phyloP scores from a whole-genome alignment of 2,329 filamentous ascomycete genomes.

The Diaporthe eres region DNA sequence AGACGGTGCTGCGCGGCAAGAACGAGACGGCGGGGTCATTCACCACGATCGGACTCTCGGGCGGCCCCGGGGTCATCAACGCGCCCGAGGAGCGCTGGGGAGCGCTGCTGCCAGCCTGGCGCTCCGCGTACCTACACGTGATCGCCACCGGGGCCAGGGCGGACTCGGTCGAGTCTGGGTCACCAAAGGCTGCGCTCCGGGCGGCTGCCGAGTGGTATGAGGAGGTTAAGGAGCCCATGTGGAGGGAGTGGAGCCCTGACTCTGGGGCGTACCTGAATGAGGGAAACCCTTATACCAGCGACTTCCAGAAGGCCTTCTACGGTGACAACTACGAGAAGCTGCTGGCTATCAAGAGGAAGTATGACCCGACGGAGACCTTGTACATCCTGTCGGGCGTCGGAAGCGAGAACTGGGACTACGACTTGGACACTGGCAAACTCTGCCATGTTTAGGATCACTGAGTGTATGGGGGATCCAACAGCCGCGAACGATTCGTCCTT shows the following conservation, averaged over 20 bases:
- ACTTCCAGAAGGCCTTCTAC: conserved; percentile 43
- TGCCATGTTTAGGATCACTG: not conserved
- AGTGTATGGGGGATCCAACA: not conserved
- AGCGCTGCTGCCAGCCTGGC: conserved; percentile 35
- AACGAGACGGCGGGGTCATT: conserved; percentile 10
- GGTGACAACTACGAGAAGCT: conserved; percentile 44
- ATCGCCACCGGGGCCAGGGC: not conserved
- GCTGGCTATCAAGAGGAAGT: conserved; percentile 44
- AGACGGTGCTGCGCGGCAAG: conserved; percentile 12
- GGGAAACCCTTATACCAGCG: conserved; percentile 45
- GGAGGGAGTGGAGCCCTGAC: conserved; percentile 36
- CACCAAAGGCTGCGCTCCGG: conserved; percentile 15
- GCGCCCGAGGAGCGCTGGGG: conserved; percentile 33
- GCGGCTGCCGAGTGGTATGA: conserved; percentile 33
- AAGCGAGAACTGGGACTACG: conserved; percentile 40
- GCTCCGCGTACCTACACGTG: conserved; percentile 36
- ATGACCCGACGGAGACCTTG: conserved; percentile 45
- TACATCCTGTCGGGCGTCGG: conserved; percentile 40
- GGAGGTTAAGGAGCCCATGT: conserved; percentile 34
- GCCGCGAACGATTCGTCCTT: rapidly evolving
- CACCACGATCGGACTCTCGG: conserved; percentile 41
- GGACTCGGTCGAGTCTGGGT: not conserved
- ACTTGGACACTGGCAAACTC: conserved; percentile 23
- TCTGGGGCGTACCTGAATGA: conserved; percentile 51
- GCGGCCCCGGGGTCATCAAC: conserved; percentile 35